Evolutionary conservation across 129 eudicot species (phyloP).

Genomic region (Scalesia atractyloides): DNA sequence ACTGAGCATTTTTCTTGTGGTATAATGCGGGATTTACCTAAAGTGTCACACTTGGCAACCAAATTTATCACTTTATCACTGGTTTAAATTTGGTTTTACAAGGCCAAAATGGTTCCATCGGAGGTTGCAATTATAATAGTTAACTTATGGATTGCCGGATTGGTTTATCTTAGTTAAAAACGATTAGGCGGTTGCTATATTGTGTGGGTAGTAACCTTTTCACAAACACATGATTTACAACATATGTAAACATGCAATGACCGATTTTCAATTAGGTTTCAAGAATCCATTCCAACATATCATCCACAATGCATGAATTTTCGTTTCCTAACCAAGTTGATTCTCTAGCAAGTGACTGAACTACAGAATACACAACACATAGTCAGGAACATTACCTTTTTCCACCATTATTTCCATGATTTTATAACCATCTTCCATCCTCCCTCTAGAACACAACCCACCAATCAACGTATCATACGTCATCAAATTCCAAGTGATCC

Average conservation of each 20-base stretch:
- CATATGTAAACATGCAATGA: background rate
- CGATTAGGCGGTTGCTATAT: too few relatives aligned
- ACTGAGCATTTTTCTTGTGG: too few relatives aligned
- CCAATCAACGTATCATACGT: conserved; percentile 62
- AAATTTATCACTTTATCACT: too few relatives aligned
- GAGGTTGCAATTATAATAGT: too few relatives aligned
- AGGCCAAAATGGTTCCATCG: too few relatives aligned
- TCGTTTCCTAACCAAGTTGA: conserved; percentile 26
- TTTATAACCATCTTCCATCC: conserved; percentile 59
- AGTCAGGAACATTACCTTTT: conserved; percentile 49
- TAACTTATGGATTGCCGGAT: too few relatives aligned
- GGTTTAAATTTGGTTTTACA: too few relatives aligned
- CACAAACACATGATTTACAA: background rate
- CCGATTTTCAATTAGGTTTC: conserved; percentile 17
- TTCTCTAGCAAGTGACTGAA: conserved; percentile 42
- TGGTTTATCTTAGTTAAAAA: too few relatives aligned
- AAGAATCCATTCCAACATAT: conserved; percentile 37
- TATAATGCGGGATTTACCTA: too few relatives aligned
- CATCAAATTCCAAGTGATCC: conserved; percentile 46
- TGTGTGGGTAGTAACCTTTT: background rate
- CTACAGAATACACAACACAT: conserved; percentile 50
- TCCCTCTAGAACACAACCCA: conserved; percentile 76
- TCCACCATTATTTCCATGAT: conserved; percentile 71
- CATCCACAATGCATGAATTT: conserved; percentile 21
- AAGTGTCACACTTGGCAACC: too few relatives aligned